phyloP scores from a whole-genome alignment of 805 yeast genomes.

The Saccharomycopsis fibuligera region DNA sequence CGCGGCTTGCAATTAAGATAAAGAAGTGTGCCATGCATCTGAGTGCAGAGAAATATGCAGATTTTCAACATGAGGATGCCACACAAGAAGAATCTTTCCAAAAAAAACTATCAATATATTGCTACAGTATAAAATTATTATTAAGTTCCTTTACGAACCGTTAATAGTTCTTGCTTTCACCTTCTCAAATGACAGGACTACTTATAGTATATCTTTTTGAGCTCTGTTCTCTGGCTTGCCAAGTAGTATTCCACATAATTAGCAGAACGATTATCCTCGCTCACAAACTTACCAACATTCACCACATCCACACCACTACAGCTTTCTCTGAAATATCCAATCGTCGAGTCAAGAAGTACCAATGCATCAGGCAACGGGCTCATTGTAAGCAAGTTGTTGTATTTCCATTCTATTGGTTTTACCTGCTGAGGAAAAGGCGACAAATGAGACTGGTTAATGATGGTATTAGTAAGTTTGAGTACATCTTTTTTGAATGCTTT shows the following conservation, averaged over 20 bases:
- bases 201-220: conserved; percentile 41
- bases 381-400: conserved; percentile 61
- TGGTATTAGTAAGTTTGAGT: conserved; percentile 62
- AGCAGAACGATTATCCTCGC: conserved; percentile 38
- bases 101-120: no score
- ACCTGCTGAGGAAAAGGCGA: conserved; percentile 66
- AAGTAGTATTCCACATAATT: conserved; percentile 74
- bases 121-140: no score
- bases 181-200: no score
- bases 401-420: conserved; percentile 63
- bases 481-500: conserved; percentile 28
- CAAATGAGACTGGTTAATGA: conserved; percentile 81
- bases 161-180: no score
- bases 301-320: conserved; percentile 78
- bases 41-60: no score
- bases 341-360: conserved; percentile 62
- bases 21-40: no score
- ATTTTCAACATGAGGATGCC: no score
- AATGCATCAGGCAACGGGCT: conserved; percentile 71
- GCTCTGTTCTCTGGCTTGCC: conserved; percentile 43
- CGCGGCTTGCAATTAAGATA: no score
- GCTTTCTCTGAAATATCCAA: conserved; percentile 65
- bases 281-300: conserved; percentile 58
- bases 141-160: no score
- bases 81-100: no score